Percentiles rank a stretch among this genome's conserved stretches.
These are phyloP conservation scores for Pseudopyrenochaeta lycopersici DNA, from an alignment of 2,329 filamentous ascomycete genomes.

Conservation along the genomic window DNA sequence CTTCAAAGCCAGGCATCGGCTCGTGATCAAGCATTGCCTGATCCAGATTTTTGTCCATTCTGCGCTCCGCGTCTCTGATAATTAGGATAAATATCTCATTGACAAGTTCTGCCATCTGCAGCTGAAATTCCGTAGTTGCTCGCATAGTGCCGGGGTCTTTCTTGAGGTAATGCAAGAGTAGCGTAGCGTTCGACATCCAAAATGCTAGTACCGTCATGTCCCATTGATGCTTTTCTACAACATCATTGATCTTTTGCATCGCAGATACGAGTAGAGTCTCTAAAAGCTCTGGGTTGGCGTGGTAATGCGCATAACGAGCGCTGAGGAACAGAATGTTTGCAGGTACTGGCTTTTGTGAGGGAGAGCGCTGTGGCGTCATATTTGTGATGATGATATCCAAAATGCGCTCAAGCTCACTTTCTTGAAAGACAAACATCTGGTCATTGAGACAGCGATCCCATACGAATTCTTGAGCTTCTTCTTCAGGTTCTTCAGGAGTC, in stretches of 20 bases:
- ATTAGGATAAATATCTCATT: conserved; percentile 99
- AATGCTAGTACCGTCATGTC: conserved; percentile 99
- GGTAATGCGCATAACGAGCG: conserved; percentile 95
- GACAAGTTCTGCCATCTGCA: conserved; percentile 90
- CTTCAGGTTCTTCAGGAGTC: conserved; percentile 77
- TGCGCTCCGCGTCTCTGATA: conserved; percentile 91
- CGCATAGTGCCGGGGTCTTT: conserved; percentile 86
- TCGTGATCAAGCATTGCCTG: conserved; percentile 96
- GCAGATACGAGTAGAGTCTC: conserved; percentile 82
- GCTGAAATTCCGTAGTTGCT: conserved; percentile 87
- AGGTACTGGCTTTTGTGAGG: conserved; percentile 96
- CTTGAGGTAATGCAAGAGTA: conserved; percentile 95
- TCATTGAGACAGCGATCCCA: conserved; percentile 95
- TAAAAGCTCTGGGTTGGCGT: conserved; percentile 85
- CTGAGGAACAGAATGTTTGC: conserved; percentile 97
- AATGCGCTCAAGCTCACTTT: conserved; percentile 88
- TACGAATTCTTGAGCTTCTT: conserved; percentile 92
- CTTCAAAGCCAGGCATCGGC: conserved; percentile 96
- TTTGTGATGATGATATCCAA: conserved; percentile 96
- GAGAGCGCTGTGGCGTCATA: conserved; percentile 95
- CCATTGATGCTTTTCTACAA: conserved; percentile 96
- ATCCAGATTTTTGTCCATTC: conserved; percentile 95
- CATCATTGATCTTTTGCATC: conserved; percentile 95
- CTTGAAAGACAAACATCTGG: conserved; percentile 99
- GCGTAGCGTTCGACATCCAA: conserved; percentile 96